phyloP scores from a whole-genome alignment of 305 asterid genomes.

The Fraxinus albicans region DNA sequence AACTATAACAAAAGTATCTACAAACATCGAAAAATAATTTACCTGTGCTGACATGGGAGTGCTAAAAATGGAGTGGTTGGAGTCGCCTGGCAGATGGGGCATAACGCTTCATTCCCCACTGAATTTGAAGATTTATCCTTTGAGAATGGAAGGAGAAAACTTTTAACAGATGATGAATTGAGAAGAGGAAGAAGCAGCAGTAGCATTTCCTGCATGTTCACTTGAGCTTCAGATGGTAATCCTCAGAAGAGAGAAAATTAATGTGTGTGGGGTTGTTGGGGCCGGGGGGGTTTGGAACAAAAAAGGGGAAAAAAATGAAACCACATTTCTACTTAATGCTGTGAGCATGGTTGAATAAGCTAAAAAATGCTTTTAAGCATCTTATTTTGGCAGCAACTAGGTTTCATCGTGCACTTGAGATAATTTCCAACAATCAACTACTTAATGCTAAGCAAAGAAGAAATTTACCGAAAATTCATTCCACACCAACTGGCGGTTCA shows the following conservation, averaged over 20 bases:
- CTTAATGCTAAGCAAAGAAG: conserved; percentile 1
- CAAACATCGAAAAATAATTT: not conserved
- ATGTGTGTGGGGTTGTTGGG: not conserved
- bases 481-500: conserved; percentile 98
- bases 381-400: not conserved
- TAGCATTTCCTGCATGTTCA: conserved; percentile 72
- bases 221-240: conserved; percentile 28
- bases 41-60: conserved; percentile 95
- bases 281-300: not conserved
- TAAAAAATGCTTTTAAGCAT: not conserved
- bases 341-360: not conserved
- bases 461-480: conserved; percentile 89
- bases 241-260: not conserved
- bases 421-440: not conserved
- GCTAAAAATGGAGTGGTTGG: conserved; percentile 91
- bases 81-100: conserved; percentile 80
- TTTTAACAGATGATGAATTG: conserved; percentile 70
- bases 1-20: not conserved
- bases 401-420: not conserved
- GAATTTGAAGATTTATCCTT: conserved; percentile 61
- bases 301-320: not conserved
- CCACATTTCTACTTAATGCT: not conserved
- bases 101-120: conserved; percentile 59
- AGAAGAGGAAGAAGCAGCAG: conserved; percentile 84
- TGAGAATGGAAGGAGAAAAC: conserved; percentile 67